These are phyloP conservation scores for Emmonsiellopsis sp. DNA, from an alignment of 2,329 filamentous ascomycete species.

Conservation along the genomic window DNA sequence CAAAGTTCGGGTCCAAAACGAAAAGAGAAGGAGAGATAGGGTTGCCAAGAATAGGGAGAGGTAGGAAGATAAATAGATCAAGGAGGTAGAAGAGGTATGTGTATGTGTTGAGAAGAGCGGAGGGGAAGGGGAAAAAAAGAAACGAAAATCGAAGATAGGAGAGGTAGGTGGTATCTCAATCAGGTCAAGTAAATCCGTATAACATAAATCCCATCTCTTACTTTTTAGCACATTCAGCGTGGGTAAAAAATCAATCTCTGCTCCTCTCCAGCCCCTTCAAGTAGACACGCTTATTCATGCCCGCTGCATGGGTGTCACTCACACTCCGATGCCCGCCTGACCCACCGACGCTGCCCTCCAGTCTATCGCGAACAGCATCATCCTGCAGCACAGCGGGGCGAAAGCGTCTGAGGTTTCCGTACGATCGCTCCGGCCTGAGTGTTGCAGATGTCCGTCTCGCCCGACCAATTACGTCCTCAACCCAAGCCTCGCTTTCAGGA, in stretches of 20 bases:
- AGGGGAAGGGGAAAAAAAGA: no score
- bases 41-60: no score
- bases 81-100: no score
- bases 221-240: neutral
- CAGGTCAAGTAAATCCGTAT: neutral
- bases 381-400: constrained; percentile 3
- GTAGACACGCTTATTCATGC: constrained; percentile 29
- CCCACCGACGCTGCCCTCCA: neutral
- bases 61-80: no score
- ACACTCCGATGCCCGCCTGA: constrained; percentile 19
- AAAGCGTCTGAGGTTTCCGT: constrained; percentile 8
- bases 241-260: neutral
- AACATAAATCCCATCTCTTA: neutral
- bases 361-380: neutral
- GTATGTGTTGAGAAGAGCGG: no score
- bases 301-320: constrained; percentile 29
- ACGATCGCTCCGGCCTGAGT: constrained; percentile 19
- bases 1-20: no score
- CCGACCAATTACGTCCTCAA: constrained; percentile 38
- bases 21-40: no score
- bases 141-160: no score
- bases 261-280: constrained; percentile 25
- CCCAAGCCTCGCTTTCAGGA: constrained; percentile 40
- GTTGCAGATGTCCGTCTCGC: constrained; percentile 30
- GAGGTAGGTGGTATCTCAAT: neutral